Evolutionary conservation across 176 grass and related monocot species (phyloP).

Genomic region (Poa annua): DNA sequence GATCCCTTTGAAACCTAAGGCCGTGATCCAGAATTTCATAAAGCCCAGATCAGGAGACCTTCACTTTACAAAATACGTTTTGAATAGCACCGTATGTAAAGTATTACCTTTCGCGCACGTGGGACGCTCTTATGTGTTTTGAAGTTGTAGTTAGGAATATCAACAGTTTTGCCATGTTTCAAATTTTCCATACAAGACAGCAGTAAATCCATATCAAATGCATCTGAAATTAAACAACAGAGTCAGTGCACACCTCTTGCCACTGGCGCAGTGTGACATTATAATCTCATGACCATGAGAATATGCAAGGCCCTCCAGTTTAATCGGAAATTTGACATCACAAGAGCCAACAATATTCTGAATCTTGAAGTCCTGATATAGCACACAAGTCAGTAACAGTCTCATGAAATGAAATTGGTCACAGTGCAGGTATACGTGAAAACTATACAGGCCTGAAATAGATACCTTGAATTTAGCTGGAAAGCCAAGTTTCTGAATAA

Average conservation of each 20-base stretch:
- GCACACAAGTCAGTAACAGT: slow-evolving; percentile 22
- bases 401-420: not conserved
- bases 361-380: slow-evolving; percentile 86
- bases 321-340: slow-evolving; percentile 95
- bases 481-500: slow-evolving; percentile 99
- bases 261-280: slow-evolving; percentile 4
- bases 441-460: slow-evolving; percentile 23
- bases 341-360: slow-evolving; percentile 98
- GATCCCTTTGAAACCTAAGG: slow-evolving; percentile 10
- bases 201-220: slow-evolving; percentile 83
- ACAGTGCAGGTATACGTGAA: not conserved
- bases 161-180: slow-evolving; percentile 73
- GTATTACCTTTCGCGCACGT: slow-evolving; percentile 72
- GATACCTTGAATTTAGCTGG: slow-evolving; percentile 96
- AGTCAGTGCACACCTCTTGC: slow-evolving; percentile 31
- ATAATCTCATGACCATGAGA: slow-evolving; percentile 62
- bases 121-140: slow-evolving; percentile 79
- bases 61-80: slow-evolving; percentile 11
- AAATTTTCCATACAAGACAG: slow-evolving; percentile 50
- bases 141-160: slow-evolving; percentile 91
- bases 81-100: slow-evolving; percentile 36
- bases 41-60: not conserved
- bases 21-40: not conserved
- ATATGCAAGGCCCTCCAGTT: slow-evolving; percentile 94
- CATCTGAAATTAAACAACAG: slow-evolving; percentile 66